Evolutionary conservation across 176 grass and related monocot genomes (phyloP), one percentile per base, ranked within the genome.

Genomic region (Zizania latifolia): DNA sequence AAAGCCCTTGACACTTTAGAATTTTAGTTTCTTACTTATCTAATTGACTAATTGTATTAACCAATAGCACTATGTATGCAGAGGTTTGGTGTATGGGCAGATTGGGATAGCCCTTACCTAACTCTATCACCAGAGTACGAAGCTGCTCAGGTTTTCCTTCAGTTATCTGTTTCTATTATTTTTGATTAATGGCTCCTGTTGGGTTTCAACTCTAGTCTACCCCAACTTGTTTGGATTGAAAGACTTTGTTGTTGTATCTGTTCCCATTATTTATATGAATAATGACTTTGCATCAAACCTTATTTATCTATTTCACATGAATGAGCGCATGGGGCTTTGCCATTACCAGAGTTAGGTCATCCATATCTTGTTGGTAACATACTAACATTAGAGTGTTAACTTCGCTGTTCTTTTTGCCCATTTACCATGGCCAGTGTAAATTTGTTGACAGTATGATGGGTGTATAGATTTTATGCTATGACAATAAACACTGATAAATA

Each of bases 71-170:
- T 21, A 28, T 84, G 68, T 56, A 45, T 64, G 77, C 94, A 98
- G 94, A 70, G 91, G 1, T 84, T 81, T 62, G 94, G 94, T 77
- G 81, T 98, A 79, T 98, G 91, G 94, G 94, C 94, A 46, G 91
- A 98, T 92, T 98, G 94, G 94, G 84, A 84, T 23, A 87, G 85
- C 39, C 94, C 94, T 71, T 98, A 98, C 68, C 53, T 98, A 62
- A 98, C 94, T 65, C 88, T 98, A 30, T 91, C 61, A 23, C 94
- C 91, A 36, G 94, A 98, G 73, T 98, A 98, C 84, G 94, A 98
- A 86, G 88, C 94, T 53, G 91, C 94, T 85, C 94, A 98, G 94
- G 94, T 97, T 84, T 73, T 80, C 36, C 58, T n/a, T 34, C 58
- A 31, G 9, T 65, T 76, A 56, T 54, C 29, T 62, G 62, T 39